These are phyloP conservation scores for Tillandsia fasciculata DNA, from an alignment of 176 grass and related monocot genomes.

Conservation along the genomic window DNA sequence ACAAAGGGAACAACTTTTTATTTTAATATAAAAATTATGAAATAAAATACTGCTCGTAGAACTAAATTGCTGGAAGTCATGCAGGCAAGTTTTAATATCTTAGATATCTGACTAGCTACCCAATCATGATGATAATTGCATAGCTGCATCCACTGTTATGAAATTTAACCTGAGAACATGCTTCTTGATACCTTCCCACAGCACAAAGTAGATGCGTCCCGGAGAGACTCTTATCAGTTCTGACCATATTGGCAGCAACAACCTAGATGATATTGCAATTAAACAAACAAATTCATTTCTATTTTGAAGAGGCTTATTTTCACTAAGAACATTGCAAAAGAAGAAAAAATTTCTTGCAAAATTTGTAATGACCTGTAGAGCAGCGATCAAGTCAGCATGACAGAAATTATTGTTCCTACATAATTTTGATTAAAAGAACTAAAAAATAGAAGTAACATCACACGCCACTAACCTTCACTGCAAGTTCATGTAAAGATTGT, in stretches of 20 bases:
- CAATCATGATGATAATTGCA: background rate
- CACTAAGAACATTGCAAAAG: background rate
- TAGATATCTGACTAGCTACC: background rate
- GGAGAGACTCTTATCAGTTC: constrained; percentile 82
- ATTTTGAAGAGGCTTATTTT: background rate
- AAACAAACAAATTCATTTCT: constrained; percentile 5
- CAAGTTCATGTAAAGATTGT: constrained; percentile 94
- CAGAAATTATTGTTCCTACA: background rate
- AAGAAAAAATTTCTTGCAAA: background rate
- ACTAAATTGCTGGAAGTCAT: background rate
- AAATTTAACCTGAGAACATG: constrained; percentile 80
- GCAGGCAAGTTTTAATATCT: background rate
- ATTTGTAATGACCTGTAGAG: background rate
- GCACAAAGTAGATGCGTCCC: constrained; percentile 99
- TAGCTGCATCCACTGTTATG: background rate
- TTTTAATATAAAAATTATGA: background rate
- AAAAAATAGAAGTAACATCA: background rate
- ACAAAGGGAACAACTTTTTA: background rate
- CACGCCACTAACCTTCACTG: constrained; percentile 63
- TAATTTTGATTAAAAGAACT: constrained; percentile 1
- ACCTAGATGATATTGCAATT: constrained; percentile 48
- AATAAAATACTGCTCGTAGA: background rate
- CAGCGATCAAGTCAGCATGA: background rate
- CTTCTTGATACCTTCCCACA: constrained; percentile 95
- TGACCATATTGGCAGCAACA: constrained; percentile 99